Evolutionary conservation across 352 stramenopile genomes (phyloP), one percentile per base, ranked within the genome.

Genomic region (Phytophthora constricta): DNA sequence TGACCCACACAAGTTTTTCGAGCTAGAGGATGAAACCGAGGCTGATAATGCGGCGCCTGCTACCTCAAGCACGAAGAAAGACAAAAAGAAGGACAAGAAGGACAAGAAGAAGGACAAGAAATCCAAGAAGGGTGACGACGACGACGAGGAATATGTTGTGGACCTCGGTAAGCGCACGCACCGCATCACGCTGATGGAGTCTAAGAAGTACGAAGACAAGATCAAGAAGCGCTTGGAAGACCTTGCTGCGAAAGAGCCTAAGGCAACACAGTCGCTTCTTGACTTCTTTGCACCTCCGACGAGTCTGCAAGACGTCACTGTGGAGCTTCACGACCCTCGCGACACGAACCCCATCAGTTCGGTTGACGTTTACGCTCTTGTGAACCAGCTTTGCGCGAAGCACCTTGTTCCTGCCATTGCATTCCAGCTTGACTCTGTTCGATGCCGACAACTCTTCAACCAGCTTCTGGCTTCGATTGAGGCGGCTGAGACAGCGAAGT

Each of bases 201-300:
- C 96, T 16, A 99, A 99, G 78, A 90, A 98, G 49, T 99, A 99
- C 78, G 97, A 99, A 79, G 93, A 97, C 48, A 87, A 90, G 49
- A 84, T 99, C 67, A 99, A 99, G 81, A 82, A 87, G 37, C 87
- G 92, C 23, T 77, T 99, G 25, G 83, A 97, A 41, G 71, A 76
- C 20, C 79, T 99, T 0, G 96, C 96, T 19, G 69, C 86, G 50
- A 92, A 93, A 60, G 90, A 98, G 46, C 90, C 96, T 2, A 91
- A 97, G 45, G 73, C 91, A 1, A 98, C 96, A 14, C 75, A 95
- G 65, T 61, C 69, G 14, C 65, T 98, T 0, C 72, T 98, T 22
- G 73, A 93, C 42, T 92, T 80, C 47, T 97, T 98, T 54, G 79
- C 86, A 3, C 82, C 85, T 1, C 80, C 85, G 0, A 70, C 79